Base-by-base conservation (phyloP, 2,329 filamentous ascomycete species). In the Penicillium italicum region DNA sequence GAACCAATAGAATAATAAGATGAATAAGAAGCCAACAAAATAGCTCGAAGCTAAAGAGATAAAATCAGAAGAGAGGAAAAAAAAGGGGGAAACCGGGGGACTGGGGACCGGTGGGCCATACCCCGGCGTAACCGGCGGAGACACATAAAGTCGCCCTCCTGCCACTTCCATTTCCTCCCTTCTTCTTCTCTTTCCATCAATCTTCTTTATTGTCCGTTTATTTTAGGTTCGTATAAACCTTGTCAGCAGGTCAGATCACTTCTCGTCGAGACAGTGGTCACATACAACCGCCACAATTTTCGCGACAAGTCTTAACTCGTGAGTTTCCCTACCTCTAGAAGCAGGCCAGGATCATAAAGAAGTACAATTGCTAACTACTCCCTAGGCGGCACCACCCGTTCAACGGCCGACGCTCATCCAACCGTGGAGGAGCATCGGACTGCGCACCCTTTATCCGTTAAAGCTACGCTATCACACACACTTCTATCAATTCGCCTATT, bases 241-340 rank as follows among this genome's bases (percentile, higher is more conserved):
- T 69, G 53, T 57, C 56, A 63, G 56, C 59, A 67, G 56, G 62
- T 61, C 71, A 64, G 81, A 83, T 82, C 82, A 82, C 83, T 80
- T 66, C 64, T 78, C 78, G 31, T 64, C 67, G 76, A 74, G 79
- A 76, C 70, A 54, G 81, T 85, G 85, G 79, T 88, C 86, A 78
- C 71, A 66, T 62, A 73, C 71, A 67, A 82, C 81, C 87, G 88
- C 84, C 90, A 96, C 90, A 80, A 96, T 91, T 92, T 97, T 96
- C 88, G 93, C 91, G 83, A 97, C 96, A 81, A 88, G 95, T 70
- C 88, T 97, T 69, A 94, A 94, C 85, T 96, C 91, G 92, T 96
- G 84, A 76, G 91, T 80, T 30, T 31, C 38, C 60, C 54, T 26
- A 16, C 14, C n/a, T 42, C 20, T 40, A 20, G 6, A 37, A 12